Conservation (phyloP, 2,329 filamentous ascomycete genomes). For the Fusarium sp. region DNA sequence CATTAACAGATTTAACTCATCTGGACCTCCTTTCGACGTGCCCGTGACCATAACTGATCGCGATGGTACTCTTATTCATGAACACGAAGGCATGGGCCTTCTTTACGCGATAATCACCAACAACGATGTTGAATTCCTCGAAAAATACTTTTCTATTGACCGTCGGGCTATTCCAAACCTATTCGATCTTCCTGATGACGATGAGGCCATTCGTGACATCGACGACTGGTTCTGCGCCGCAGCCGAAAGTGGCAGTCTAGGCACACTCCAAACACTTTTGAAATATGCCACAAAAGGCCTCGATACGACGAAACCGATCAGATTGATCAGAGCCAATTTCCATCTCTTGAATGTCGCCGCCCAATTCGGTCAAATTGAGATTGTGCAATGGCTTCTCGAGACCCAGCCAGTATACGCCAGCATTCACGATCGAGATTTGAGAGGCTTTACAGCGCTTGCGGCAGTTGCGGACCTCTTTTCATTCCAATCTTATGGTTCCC, state of each 20-base stretch:
- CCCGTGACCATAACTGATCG: not conserved
- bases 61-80: not conserved
- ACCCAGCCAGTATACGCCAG: not conserved
- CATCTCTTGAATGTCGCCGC: not conserved
- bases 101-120: not conserved
- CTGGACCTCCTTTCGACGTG: not conserved
- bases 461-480: not conserved
- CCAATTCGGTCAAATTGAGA: not conserved
- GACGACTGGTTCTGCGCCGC: not conserved
- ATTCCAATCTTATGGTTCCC: fast-evolving
- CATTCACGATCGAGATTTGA: not conserved
- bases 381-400: not conserved
- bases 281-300: not conserved
- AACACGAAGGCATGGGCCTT: not conserved
- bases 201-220: not conserved
- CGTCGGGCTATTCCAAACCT: not conserved
- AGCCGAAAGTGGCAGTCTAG: not conserved
- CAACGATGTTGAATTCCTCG: not conserved
- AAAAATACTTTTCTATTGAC: not conserved
- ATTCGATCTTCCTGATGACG: not conserved
- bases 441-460: not conserved
- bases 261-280: not conserved
- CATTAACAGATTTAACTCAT: not conserved
- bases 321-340: not conserved
- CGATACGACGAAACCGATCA: not conserved